Percentiles rank a stretch among this genome's conserved stretches.
These are phyloP conservation scores for Backusella morwellensis DNA, from an alignment of 192 early-diverging fungal genomes.

Conservation along the genomic window DNA sequence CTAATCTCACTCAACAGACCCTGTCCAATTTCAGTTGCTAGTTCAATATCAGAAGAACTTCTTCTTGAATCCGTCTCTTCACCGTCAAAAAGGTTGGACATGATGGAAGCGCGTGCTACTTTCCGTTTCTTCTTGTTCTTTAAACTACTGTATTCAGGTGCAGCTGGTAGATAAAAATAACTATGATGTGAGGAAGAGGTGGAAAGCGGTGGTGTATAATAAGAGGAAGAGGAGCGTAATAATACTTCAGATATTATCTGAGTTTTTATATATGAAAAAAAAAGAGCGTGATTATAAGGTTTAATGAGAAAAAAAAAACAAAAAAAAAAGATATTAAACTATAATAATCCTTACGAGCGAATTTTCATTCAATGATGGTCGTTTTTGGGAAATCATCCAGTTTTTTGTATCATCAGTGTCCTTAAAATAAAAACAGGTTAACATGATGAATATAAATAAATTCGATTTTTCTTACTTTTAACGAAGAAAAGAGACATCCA, in stretches of 20 bases:
- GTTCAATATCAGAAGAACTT: slow-evolving; percentile 31
- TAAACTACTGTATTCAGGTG: neutral
- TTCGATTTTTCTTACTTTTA: neutral
- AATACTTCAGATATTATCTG: neutral
- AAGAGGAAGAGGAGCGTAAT: neutral
- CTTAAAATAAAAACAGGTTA: neutral
- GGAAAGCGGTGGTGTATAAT: neutral
- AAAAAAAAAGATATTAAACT: neutral
- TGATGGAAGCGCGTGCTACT: neutral
- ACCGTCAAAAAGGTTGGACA: neutral
- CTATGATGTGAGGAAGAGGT: neutral
- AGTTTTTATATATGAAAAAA: neutral
- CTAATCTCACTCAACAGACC: slow-evolving; percentile 32
- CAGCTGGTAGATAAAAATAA: neutral
- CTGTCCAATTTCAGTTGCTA: slow-evolving; percentile 37
- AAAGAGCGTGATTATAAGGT: neutral
- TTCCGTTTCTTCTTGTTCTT: neutral
- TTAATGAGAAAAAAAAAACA: neutral
- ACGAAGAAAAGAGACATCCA: neutral
- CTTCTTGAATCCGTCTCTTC: neutral
- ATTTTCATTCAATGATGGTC: neutral
- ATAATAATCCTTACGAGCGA: neutral
- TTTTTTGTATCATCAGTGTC: neutral
- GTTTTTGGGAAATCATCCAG: neutral
- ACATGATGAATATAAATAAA: neutral